Evolutionary conservation across 176 grass and related monocot genomes (phyloP).

Genomic region (Neostapfia colusana): DNA sequence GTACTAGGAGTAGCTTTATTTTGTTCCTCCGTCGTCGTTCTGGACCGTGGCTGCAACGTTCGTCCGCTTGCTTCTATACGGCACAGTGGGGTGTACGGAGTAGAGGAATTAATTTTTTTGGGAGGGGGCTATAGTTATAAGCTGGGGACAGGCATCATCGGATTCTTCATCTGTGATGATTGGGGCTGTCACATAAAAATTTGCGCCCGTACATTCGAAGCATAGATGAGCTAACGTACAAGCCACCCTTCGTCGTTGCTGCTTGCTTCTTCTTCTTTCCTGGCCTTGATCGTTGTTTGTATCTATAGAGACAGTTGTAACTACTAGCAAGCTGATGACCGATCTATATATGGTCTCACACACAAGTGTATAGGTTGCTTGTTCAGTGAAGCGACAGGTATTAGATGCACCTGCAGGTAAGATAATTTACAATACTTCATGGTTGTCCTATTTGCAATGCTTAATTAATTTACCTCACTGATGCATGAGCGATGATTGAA

Average conservation of each 20-base stretch:
- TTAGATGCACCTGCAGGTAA: background rate
- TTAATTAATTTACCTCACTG: background rate
- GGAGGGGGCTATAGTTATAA: slow-evolving; percentile 1
- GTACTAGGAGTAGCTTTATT: slow-evolving; percentile 1
- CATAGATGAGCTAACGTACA: slow-evolving; percentile 30
- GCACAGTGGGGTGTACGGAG: slow-evolving; percentile 26
- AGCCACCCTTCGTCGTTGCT: slow-evolving; percentile 31
- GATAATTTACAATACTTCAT: background rate
- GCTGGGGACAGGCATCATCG: slow-evolving; percentile 41
- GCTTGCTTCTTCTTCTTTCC: too few relatives aligned
- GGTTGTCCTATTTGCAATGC: background rate
- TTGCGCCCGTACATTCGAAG: slow-evolving; percentile 22
- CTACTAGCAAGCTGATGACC: background rate
- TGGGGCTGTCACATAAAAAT: slow-evolving; percentile 30
- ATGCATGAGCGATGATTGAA: background rate
- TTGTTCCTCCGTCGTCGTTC: slow-evolving; percentile 23
- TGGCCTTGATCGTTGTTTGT: too few relatives aligned
- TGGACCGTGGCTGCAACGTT: slow-evolving; percentile 28
- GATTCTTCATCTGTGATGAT: slow-evolving; percentile 58
- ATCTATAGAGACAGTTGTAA: too few relatives aligned
- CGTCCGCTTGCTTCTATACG: slow-evolving; percentile 26
- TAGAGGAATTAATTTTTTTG: slow-evolving; percentile 34
- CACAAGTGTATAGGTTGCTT: background rate
- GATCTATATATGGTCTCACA: background rate
- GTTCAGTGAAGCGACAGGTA: slow-evolving; percentile 1